phyloP scores from a whole-genome alignment of 2,329 filamentous ascomycete species.

The Leptographium flavum region DNA sequence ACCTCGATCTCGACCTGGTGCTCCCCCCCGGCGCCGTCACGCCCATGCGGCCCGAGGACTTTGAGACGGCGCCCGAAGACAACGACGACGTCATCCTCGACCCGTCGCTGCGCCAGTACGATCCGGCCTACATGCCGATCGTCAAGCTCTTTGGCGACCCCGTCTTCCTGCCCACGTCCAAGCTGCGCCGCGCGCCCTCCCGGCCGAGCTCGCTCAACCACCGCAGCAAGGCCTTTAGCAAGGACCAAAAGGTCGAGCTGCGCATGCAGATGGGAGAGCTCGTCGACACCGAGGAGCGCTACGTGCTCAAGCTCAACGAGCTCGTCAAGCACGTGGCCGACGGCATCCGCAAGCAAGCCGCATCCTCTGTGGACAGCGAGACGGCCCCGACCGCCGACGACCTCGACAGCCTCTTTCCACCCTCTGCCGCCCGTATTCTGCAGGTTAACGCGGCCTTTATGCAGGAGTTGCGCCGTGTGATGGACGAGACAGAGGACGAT shows the following conservation, averaged over 20 bases:
- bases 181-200: conserved; percentile 72
- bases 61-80: conserved; percentile 39
- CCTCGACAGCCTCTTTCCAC: conserved; percentile 65
- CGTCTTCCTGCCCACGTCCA: conserved; percentile 75
- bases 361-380: too few species aligned
- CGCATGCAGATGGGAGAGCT: conserved; percentile 82
- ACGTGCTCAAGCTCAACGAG: conserved; percentile 76
- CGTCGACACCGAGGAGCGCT: conserved; percentile 86
- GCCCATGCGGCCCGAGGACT: conserved; percentile 44
- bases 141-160: conserved; percentile 71
- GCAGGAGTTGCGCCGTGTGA: conserved; percentile 56
- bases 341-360: conserved; percentile 62
- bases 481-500: conserved; percentile 73
- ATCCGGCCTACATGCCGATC: conserved; percentile 54
- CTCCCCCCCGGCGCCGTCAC: conserved; percentile 65
- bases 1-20: conserved; percentile 78
- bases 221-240: conserved; percentile 61
- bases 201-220: conserved; percentile 64
- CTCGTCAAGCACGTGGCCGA: conserved; percentile 68
- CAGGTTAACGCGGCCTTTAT: conserved; percentile 72
- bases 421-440: conserved; percentile 65
- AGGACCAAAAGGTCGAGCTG: conserved; percentile 69
- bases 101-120: conserved; percentile 55
- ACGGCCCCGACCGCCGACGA: conserved; percentile 54
- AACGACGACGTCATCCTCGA: conserved; percentile 54